Base-by-base conservation (phyloP, 2,329 filamentous ascomycete species). In the Sphaerulina musiva region DNA sequence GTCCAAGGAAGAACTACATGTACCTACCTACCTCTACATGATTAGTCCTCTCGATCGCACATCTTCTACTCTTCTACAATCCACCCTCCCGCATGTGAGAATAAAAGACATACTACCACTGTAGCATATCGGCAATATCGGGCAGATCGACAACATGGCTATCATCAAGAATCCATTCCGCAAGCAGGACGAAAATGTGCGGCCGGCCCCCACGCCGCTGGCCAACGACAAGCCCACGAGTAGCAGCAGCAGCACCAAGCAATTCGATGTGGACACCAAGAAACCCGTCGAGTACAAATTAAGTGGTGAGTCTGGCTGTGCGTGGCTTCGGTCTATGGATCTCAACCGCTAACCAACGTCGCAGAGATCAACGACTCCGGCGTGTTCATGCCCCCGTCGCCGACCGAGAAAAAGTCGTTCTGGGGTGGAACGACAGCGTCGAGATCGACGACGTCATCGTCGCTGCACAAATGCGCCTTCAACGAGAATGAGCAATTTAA, bases 301-400 rank as follows among this genome's bases (percentile, higher is more conserved):
- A 65, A 78, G 76, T 66, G 76, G 76, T 79, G 68, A 63, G 73
- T 67, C 29, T 41, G 20, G 34, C 34, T 9, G 46, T 32, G 40
- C 41, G 38, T 32, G 51, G 4, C 42, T 8, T 12, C 10, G n/a
- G 26, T 43, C 10, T 32, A 20, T 12, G 38, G 2, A 9, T 31
- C 23, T 46, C 32, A 39, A 8, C 17, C 32, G 41, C 48, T 51
- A 50, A 51, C 38, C 32, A 31, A 38, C 29, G 39, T 38, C 46
- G 63, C 70, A 96, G 92, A 96, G 61, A 93, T 97, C 71, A 95
- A 95, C 69, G 91, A 95, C 73, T 95, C 87, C 70, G 92, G 92
- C 62, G 87, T 95, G 58, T 97, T 95, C 74, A 81, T 97, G 62
- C 92, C 92, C 80, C 92, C 92, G n/a, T 95, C 92, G 7, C 89